Evolutionary conservation across 139 green algal species (phyloP).

Genomic region (Prasinococcaceae sp.): DNA sequence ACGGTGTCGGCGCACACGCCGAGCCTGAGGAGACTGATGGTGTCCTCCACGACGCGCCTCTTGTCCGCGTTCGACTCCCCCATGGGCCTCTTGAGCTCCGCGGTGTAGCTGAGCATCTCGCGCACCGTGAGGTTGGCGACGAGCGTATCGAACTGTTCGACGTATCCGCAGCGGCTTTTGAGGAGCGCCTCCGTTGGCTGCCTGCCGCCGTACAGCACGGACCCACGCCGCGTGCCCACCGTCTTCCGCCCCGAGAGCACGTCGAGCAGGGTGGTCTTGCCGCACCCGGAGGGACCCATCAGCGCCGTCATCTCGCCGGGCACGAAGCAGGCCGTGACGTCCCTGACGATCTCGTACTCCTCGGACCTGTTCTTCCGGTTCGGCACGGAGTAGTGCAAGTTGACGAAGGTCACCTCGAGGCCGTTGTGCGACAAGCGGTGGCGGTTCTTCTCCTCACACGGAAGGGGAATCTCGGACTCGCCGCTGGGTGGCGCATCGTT

Average conservation of each 20-base stretch:
- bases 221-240: slow-evolving; percentile 11
- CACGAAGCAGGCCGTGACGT: slow-evolving; percentile 12
- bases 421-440: no score
- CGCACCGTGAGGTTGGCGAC: slow-evolving; percentile 20
- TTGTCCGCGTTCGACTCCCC: no score
- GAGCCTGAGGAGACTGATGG: slow-evolving; percentile 16
- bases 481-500: no score
- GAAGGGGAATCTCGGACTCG: no score
- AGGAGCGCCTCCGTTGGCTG: background rate
- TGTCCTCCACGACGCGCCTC: no score
- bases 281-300: slow-evolving; percentile 56
- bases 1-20: slow-evolving; percentile 11
- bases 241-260: slow-evolving; percentile 40
- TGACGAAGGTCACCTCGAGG: no score
- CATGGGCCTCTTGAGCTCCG: slow-evolving; percentile 2
- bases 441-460: no score
- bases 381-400: slow-evolving; percentile 2
- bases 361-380: background rate
- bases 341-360: slow-evolving; percentile 15
- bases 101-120: slow-evolving; percentile 23
- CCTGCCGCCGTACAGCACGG: slow-evolving; percentile 25
- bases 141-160: slow-evolving; percentile 28
- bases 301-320: slow-evolving; percentile 53
- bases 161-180: slow-evolving; percentile 10
- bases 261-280: slow-evolving; percentile 69